Base-by-base conservation (phyloP, 352 stramenopile species). In the Pythium chondricola region DNA sequence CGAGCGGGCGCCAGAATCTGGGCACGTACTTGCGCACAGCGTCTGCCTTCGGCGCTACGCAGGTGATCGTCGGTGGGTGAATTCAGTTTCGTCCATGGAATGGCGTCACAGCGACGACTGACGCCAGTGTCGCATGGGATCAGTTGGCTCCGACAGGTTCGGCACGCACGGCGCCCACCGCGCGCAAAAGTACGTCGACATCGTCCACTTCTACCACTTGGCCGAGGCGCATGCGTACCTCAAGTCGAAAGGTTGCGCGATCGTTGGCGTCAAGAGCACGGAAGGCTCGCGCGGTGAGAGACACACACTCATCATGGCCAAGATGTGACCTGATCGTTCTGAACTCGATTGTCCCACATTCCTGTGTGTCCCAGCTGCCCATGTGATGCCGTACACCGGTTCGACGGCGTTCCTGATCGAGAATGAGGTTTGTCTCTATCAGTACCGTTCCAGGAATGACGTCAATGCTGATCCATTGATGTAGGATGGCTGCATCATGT, bases 181-280 rank as follows among this genome's bases (percentile, higher is more conserved):
- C 35, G 79, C 79, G 27, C 79, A 91, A 40, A 91, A 91, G 61
- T 88, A 87, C 48, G 76, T 91, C 35, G 66, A 87, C 16, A 59
- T 87, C 6, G 66, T 85, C 39, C 73, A 85, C 13, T 74, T 88
- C 21, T 84, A 87, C 62, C 69, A 83, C 40, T 85, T 83, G 45
- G 47, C 42, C 13, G 72, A 85, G n/a, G 79, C 73, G 38, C 60
- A 50, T 8, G 56, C 51, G 43, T 91, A 86, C 42, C 57, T 91
- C 18, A 71, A 74, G 52, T 47, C 40, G 39, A 76, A 74, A 52
- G 54, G 51, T 36, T 91, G 79, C 63, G 63, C 58, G 3, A 79
- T 91, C 48, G 67, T 81, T 30, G 79, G 76, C 22, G 56, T 90
- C 42, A 58, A 66, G 29, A 39, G 25, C 21, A 40, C 53, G 14